Base-by-base conservation (phyloP, 2,329 filamentous ascomycete species). In the Hypoxylon rubiginosum region DNA sequence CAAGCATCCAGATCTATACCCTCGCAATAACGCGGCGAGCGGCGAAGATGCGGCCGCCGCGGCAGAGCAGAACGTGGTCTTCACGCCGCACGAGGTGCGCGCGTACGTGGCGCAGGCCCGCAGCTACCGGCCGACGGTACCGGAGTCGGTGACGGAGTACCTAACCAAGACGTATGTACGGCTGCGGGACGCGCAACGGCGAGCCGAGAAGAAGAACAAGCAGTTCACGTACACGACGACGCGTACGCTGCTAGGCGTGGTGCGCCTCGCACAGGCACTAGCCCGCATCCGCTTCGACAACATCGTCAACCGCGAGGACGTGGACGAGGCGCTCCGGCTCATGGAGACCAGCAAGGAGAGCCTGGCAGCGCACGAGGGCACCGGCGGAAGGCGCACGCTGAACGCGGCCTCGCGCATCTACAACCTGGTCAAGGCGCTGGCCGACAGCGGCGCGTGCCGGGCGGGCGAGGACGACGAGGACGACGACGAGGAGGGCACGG, bases 151-250 rank as follows among this genome's bases (percentile, higher is more conserved):
- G 3, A 94, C 93, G 0, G 96, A 99, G 78, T 99, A 99, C 83
- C 93, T 99, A 84, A 92, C 97, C 58, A 96, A 95, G 77, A 97
- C 95, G 0, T 99, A 99, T 77, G 96, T 99, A 32, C 92, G 93
- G 66, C 91, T 99, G 85, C 91, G 96, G 57, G 93, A 97, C 75
- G 89, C 94, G 76, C 94, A 97, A 79, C 94, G 95, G 79, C 90
- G 92, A 62, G 94, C 97, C 68, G 96, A 98, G 82, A 92, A 91
- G 79, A 90, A 89, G 76, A 95, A 95, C 82, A 93, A 94, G 80
- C 93, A 95, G 73, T 98, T 98, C 79, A 92, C 93, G 1, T 93
- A 99, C 81, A 97, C 94, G 17, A 97, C 94, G 1, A 92, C 95
- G 0, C 92, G 96, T 85, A 98, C 96, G 0, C 86, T 99, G 13